Conservation (phyloP, 257 asterid genomes). For the Nicotiana sylvestris region DNA sequence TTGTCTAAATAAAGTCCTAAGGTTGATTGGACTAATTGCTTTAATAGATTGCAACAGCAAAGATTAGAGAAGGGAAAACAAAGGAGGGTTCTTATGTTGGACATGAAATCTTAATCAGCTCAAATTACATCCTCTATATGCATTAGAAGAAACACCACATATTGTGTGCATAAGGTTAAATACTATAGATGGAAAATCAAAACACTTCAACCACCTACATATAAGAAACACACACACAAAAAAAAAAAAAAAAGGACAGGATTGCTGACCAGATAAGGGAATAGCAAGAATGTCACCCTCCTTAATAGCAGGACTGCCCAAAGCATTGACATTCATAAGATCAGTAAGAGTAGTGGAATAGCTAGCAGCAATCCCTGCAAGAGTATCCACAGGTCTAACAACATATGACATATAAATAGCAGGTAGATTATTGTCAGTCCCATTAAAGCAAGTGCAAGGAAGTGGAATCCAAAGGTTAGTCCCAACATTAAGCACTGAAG, state of each 20-base stretch:
- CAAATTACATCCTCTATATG: neutral
- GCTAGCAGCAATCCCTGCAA: constrained; percentile 63
- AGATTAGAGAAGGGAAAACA: neutral
- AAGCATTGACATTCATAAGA: constrained; percentile 74
- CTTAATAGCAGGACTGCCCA: constrained; percentile 55
- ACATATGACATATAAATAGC: constrained; percentile 85
- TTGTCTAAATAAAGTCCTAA: neutral
- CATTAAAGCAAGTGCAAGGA: constrained; percentile 95
- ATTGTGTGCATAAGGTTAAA: neutral
- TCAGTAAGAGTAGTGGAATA: constrained; percentile 78
- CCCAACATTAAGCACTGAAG: constrained; percentile 59
- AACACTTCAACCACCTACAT: neutral
- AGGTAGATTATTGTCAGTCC: constrained; percentile 72
- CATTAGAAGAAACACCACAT: neutral
- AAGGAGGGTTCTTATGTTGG: neutral
- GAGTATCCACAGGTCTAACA: constrained; percentile 58
- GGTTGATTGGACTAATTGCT: neutral
- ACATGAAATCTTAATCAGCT: neutral
- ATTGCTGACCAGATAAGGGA: constrained; percentile 67
- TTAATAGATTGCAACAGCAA: neutral
- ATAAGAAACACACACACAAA: neutral
- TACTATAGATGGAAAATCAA: neutral
- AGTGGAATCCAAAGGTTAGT: constrained; percentile 60
- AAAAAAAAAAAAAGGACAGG: neutral
- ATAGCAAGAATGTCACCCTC: constrained; percentile 89